A percentile compares a stretch with the other conserved stretches of the same genome.
These are phyloP conservation scores for Lactarius trivialis DNA, from an alignment of 768 basidiomycete species.

Conservation along the genomic window DNA sequence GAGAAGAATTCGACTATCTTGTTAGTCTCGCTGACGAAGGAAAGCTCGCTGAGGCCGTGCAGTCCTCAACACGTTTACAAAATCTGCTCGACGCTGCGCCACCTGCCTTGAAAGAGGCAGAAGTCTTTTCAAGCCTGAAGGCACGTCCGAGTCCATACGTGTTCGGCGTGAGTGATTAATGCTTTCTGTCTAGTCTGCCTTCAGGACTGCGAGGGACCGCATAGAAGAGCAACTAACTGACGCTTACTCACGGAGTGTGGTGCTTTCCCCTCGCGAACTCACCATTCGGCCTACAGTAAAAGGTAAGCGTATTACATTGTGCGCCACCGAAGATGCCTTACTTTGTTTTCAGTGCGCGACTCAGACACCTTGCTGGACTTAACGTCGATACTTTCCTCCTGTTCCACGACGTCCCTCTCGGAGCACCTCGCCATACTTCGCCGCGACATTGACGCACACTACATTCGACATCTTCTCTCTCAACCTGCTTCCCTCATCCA, in stretches of 20 bases:
- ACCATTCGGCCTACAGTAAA: constrained; percentile 46
- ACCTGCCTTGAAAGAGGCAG: constrained; percentile 42
- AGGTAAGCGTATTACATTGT: constrained; percentile 34
- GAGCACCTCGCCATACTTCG: constrained; percentile 54
- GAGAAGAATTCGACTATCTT: constrained; percentile 40
- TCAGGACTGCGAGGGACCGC: constrained; percentile 48
- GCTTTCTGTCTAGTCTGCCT: constrained; percentile 40
- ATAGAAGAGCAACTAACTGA: constrained; percentile 68
- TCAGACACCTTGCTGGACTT: constrained; percentile 47
- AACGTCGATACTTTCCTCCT: constrained; percentile 49
- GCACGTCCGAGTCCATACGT: constrained; percentile 36
- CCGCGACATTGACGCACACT: constrained; percentile 54
- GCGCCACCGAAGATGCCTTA: background rate
- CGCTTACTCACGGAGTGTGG: constrained; percentile 55
- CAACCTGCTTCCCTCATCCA: constrained; percentile 43
- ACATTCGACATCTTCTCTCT: constrained; percentile 51
- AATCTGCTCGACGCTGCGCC: constrained; percentile 43
- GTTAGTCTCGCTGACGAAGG: constrained; percentile 46
- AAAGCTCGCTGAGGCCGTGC: constrained; percentile 56
- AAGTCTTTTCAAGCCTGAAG: constrained; percentile 51
- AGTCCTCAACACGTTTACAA: constrained; percentile 38
- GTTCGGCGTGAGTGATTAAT: background rate
- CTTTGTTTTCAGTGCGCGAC: constrained; percentile 44
- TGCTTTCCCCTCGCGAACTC: constrained; percentile 44
- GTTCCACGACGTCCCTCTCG: constrained; percentile 48